Percentiles rank a stretch among this genome's conserved stretches.
Conservation (phyloP, 2,329 filamentous ascomycete genomes). For the Aureobasidium zeae region DNA sequence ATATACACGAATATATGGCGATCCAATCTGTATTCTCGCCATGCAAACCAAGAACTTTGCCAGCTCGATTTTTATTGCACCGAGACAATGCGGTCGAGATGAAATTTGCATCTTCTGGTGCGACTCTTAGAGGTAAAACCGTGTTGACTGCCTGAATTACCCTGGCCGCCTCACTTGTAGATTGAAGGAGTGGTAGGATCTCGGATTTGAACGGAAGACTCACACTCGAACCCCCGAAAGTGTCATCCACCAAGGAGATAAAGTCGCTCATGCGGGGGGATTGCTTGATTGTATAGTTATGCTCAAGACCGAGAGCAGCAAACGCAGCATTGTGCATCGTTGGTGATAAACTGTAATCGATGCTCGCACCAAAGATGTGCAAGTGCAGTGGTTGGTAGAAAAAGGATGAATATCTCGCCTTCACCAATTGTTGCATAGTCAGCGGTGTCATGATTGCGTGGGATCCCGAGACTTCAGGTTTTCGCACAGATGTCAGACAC, state of each 20-base stretch:
- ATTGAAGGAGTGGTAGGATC: constrained; percentile 54
- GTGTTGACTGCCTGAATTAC: constrained; percentile 72
- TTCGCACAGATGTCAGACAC: constrained; percentile 49
- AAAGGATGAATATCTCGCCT: constrained; percentile 57
- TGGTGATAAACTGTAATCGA: constrained; percentile 64
- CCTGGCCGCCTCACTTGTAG: constrained; percentile 60
- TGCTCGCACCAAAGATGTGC: constrained; percentile 64
- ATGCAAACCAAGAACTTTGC: constrained; percentile 59
- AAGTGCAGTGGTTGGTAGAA: constrained; percentile 61
- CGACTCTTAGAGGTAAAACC: constrained; percentile 57
- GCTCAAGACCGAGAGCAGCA: constrained; percentile 56
- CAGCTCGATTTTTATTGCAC: constrained; percentile 48
- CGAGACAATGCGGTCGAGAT: constrained; percentile 33
- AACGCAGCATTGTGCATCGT: constrained; percentile 69
- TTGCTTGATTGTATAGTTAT: constrained; percentile 57
- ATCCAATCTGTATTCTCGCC: constrained; percentile 80
- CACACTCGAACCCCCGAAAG: constrained; percentile 64
- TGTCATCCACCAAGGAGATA: constrained; percentile 54
- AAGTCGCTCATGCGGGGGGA: constrained; percentile 54
- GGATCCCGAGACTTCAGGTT: neutral
- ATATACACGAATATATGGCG: constrained; percentile 63
- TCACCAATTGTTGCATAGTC: constrained; percentile 54
- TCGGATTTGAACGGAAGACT: constrained; percentile 67
- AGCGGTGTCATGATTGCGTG: constrained; percentile 34
- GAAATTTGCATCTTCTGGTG: constrained; percentile 45